These are phyloP conservation scores for Gardenia jasminoides DNA, from an alignment of 257 asterid genomes.

Conservation along the genomic window DNA sequence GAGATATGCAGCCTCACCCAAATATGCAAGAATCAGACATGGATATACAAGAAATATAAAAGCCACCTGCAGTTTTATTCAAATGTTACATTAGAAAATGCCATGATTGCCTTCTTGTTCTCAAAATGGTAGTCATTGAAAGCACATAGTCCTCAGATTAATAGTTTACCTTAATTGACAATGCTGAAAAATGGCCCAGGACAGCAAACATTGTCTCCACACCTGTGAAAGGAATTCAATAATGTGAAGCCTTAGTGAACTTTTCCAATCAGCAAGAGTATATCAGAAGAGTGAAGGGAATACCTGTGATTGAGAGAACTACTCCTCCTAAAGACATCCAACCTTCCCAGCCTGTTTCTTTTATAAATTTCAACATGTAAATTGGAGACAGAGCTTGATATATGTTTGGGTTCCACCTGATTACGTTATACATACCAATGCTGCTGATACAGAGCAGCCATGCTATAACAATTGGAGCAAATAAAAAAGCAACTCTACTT, in stretches of 20 bases:
- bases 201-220: slow-evolving; percentile 63
- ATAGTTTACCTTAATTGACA: slow-evolving; percentile 36
- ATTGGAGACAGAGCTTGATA: slow-evolving; percentile 37
- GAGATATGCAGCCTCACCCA: slow-evolving; percentile 45
- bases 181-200: slow-evolving; percentile 53
- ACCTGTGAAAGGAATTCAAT: slow-evolving; percentile 30
- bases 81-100: not conserved
- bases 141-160: not conserved
- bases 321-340: slow-evolving; percentile 45
- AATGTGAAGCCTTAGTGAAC: not conserved
- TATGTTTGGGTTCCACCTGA: slow-evolving; percentile 32
- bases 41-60: slow-evolving; percentile 33
- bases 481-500: slow-evolving; percentile 36
- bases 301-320: slow-evolving; percentile 45
- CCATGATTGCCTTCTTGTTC: not conserved
- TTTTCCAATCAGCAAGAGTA: not conserved
- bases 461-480: slow-evolving; percentile 38
- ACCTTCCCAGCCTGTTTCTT: slow-evolving; percentile 34
- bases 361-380: slow-evolving; percentile 33
- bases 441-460: slow-evolving; percentile 40
- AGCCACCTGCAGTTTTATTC: slow-evolving; percentile 19
- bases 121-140: not conserved
- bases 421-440: slow-evolving; percentile 36
- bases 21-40: slow-evolving; percentile 31
- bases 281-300: not conserved